Evolutionary conservation across 2,329 filamentous ascomycete species (phyloP), one percentile per base, ranked within the genome.

Genomic region (Fusarium sp.): DNA sequence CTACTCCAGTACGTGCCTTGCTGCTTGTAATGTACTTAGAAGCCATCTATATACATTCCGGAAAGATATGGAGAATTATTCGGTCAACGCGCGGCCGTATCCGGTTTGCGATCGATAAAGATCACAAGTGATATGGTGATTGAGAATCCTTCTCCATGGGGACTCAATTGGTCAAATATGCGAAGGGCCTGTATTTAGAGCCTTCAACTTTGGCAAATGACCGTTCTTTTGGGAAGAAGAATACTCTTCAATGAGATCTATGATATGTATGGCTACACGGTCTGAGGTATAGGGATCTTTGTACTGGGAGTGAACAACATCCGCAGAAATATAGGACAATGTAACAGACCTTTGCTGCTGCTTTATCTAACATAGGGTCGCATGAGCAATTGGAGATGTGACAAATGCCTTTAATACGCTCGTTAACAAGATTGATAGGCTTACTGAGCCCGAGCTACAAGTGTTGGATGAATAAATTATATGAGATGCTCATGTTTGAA

Each of bases 171-270:
- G 41, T 42, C 14, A 42, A 42, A 24, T 42, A 24, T 17, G 8
- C 17, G 22, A 42, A n/a, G 14, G 22, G 41, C 22, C 22, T 14
- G 39, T 41, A 8, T 11, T 5, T 42, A 0, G n/a, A 9, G 14
- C 11, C 9, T 42, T 17, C 6, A 24, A 24, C 9, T 14, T 14
- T 22, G 6, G 22, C 8, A 10, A 10, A n/a, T 1, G 22, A 22
- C 14, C 9, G 41, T n/a, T 5, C 0, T 17, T 6, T 24, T 8
- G 9, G 41, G 9, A 42, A 17, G n/a, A 11, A 6, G n/a, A 17
- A 17, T 4, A 6, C 2, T 42, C 0, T 24, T 17, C 1, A 17
- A 13, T n/a, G 9, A 50, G 9, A 32, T n/a, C 0, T 32, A 32
- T 22, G 20, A 17, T 17, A 32, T n/a, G 14, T 50, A 32, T 12